These are phyloP conservation scores for Pharnaceum exiguum DNA, from an alignment of 148 eudicot genomes.

Conservation along the genomic window DNA sequence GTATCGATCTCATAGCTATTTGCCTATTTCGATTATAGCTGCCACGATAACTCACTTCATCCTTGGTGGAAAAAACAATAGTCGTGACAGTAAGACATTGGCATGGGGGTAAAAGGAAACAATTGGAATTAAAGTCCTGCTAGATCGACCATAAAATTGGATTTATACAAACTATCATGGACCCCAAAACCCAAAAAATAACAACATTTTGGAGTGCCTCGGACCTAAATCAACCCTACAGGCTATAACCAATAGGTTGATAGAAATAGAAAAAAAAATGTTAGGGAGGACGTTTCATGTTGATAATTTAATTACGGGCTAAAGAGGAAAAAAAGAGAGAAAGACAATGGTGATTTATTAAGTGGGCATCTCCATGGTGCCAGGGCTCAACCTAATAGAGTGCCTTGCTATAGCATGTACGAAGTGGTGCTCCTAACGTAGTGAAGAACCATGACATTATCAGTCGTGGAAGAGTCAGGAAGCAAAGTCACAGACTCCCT, in stretches of 20 bases:
- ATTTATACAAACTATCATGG: slow-evolving; percentile 14
- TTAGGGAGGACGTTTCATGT: background rate
- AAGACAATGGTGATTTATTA: too few relatives aligned
- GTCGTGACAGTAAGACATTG: too few relatives aligned
- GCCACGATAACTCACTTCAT: too few relatives aligned
- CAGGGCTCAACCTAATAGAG: too few relatives aligned
- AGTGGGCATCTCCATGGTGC: too few relatives aligned
- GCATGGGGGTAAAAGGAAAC: background rate
- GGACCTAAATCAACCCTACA: slow-evolving; percentile 10
- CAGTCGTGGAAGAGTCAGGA: slow-evolving; percentile 33
- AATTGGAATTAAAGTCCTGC: background rate
- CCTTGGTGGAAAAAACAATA: background rate
- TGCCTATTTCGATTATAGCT: too few relatives aligned
- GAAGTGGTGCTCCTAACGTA: slow-evolving; percentile 34
- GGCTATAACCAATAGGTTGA: background rate
- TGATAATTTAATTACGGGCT: slow-evolving; percentile 8
- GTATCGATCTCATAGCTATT: too few relatives aligned
- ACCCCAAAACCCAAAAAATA: slow-evolving; percentile 11
- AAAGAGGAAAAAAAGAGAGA: too few relatives aligned
- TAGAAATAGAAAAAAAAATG: background rate
- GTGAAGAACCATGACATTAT: slow-evolving; percentile 61
- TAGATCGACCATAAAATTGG: slow-evolving; percentile 1
- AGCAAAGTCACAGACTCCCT: slow-evolving; percentile 27
- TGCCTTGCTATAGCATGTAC: too few relatives aligned
- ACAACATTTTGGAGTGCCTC: slow-evolving; percentile 7